Evolutionary conservation across 2,329 filamentous ascomycete genomes (phyloP).

Genomic region (Neofusicoccum cordaticola): DNA sequence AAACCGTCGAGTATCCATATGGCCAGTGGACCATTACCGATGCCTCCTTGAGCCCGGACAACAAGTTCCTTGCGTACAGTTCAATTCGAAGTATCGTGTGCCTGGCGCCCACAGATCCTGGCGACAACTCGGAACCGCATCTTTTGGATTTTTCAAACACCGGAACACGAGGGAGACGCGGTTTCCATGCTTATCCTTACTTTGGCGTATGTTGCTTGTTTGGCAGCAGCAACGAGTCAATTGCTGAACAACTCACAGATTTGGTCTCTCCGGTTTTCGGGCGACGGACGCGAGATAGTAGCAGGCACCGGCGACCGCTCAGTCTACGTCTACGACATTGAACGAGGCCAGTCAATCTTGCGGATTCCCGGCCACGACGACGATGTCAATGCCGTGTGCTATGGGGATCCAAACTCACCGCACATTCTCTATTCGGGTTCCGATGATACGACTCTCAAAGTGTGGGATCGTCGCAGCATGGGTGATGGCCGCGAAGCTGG

Average conservation of each 20-base stretch:
- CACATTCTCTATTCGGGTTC: slow-evolving; percentile 96
- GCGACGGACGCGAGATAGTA: slow-evolving; percentile 85
- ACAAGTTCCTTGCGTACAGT: slow-evolving; percentile 86
- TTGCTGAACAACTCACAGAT: slow-evolving; percentile 49
- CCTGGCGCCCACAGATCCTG: slow-evolving; percentile 81
- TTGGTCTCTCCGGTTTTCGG: slow-evolving; percentile 89
- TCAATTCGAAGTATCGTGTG: slow-evolving; percentile 83
- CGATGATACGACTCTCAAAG: slow-evolving; percentile 89
- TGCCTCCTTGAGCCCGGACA: slow-evolving; percentile 85
- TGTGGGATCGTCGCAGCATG: slow-evolving; percentile 84
- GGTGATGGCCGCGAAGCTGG: slow-evolving; percentile 61
- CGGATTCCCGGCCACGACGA: slow-evolving; percentile 74
- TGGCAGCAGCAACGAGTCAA: background rate
- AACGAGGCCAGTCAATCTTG: slow-evolving; percentile 71
- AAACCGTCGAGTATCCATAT: slow-evolving; percentile 79
- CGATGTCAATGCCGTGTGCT: slow-evolving; percentile 96
- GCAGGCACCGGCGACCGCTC: slow-evolving; percentile 78
- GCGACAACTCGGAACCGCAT: slow-evolving; percentile 75
- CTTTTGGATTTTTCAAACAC: slow-evolving; percentile 68
- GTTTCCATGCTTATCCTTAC: slow-evolving; percentile 32
- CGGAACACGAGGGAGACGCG: slow-evolving; percentile 36
- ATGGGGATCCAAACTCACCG: slow-evolving; percentile 81
- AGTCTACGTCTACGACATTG: slow-evolving; percentile 90
- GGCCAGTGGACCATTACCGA: slow-evolving; percentile 97
- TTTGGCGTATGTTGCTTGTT: slow-evolving; percentile 66